Conservation (phyloP, 2,329 filamentous ascomycete species). For the Plenodomus tracheiphilus region DNA sequence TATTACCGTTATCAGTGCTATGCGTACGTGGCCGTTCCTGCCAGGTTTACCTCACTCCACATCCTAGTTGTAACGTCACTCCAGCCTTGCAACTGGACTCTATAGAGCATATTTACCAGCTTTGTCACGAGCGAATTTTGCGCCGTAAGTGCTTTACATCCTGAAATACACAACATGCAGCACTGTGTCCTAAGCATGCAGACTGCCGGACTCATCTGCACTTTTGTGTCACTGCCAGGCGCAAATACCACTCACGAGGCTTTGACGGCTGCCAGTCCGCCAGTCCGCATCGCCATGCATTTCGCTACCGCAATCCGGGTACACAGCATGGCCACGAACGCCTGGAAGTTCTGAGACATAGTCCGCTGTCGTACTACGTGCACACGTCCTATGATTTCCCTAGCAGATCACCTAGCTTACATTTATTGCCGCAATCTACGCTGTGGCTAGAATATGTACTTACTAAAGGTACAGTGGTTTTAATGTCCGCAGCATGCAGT, state of each 20-base stretch:
- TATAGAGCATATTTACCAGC: background rate
- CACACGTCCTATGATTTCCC: background rate
- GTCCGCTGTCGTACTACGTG: conserved; percentile 2
- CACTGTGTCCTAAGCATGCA: conserved; percentile 1
- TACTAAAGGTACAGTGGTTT: background rate
- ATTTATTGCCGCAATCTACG: background rate
- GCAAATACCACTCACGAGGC: background rate
- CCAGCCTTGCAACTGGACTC: background rate
- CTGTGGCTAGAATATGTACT: conserved; percentile 7
- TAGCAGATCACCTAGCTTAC: background rate
- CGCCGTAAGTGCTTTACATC: background rate
- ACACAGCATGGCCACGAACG: conserved; percentile 1
- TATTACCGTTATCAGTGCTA: background rate
- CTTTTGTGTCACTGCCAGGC: background rate
- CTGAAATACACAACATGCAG: conserved; percentile 3
- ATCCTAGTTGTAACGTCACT: background rate
- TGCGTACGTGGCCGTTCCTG: conserved; percentile 1
- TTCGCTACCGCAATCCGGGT: background rate
- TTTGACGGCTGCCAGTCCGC: conserved; percentile 2
- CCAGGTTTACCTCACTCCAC: background rate
- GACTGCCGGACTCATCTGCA: background rate
- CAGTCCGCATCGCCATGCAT: conserved; percentile 2
- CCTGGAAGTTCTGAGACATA: conserved; percentile 1
- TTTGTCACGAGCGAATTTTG: background rate
- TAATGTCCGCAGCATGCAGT: background rate